Percentiles rank a stretch among this genome's conserved stretches.
Evolutionary conservation across 2,329 filamentous ascomycete species (phyloP).

Genomic region (Venturia effusa): DNA sequence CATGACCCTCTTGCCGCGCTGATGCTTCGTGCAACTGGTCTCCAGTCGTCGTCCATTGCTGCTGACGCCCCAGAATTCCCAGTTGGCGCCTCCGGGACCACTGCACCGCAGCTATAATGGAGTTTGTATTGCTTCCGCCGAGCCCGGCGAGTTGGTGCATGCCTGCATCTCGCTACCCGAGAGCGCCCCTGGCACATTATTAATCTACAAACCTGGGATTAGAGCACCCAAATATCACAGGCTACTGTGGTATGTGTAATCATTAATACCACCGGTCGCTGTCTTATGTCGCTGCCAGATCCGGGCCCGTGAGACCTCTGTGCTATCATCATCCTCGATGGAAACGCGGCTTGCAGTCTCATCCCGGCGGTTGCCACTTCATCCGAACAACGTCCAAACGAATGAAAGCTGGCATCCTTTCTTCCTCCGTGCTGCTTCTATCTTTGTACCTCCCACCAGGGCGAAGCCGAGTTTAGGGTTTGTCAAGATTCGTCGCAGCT

Average conservation of each 20-base stretch:
- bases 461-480: neutral
- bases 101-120: neutral
- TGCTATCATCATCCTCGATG: neutral
- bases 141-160: neutral
- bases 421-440: neutral
- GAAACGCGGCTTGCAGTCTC: neutral
- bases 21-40: neutral
- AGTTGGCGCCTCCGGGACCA: neutral
- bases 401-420: neutral
- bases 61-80: neutral
- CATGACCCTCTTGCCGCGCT: neutral
- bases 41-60: neutral
- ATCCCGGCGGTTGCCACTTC: neutral
- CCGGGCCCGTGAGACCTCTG: neutral
- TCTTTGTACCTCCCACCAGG: neutral
- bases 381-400: neutral
- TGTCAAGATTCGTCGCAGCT: conserved; percentile 2
- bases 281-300: conserved; percentile 39
- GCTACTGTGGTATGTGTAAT: too few species aligned
- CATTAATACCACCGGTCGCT: conserved; percentile 63
- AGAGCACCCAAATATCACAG: conserved; percentile 25
- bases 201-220: neutral
- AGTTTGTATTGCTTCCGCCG: neutral
- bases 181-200: neutral
- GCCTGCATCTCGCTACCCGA: neutral